Evolutionary conservation across 768 basidiomycete species (phyloP).

Genomic region (Cubamyces lactineus): DNA sequence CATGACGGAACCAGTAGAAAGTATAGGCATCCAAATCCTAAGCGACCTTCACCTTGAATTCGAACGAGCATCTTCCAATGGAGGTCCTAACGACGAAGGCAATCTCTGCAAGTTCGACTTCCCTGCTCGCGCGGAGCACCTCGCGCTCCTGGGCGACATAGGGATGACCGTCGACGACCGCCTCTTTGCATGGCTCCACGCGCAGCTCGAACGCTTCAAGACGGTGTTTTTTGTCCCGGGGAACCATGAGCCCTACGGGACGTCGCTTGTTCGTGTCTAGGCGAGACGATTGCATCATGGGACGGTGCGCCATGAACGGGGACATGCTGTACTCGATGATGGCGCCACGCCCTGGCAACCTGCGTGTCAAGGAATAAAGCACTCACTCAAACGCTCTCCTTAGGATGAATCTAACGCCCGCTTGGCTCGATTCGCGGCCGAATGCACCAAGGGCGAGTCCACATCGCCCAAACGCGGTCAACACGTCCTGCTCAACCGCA

Average conservation of each 20-base stretch:
- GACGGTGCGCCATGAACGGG: too few species aligned
- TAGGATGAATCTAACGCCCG: constrained; percentile 4
- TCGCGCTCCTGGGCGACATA: constrained; percentile 44
- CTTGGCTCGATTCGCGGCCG: not conserved
- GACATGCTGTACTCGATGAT: too few species aligned
- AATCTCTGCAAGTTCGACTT: constrained; percentile 33
- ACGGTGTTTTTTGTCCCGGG: constrained; percentile 40
- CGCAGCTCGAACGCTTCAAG: constrained; percentile 37
- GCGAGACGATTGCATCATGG: not conserved
- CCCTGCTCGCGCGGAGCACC: constrained; percentile 31
- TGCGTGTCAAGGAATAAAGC: too few species aligned
- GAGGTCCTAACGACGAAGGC: not conserved
- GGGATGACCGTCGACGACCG: constrained; percentile 37
- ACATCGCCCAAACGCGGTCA: constrained; percentile 16
- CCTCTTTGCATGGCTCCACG: constrained; percentile 39
- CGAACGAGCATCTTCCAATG: constrained; percentile 16
- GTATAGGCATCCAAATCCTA: constrained; percentile 30
- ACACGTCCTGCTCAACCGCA: constrained; percentile 40
- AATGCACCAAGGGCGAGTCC: not conserved
- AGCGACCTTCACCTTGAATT: constrained; percentile 40
- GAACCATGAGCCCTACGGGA: constrained; percentile 37
- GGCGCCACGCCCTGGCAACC: not conserved
- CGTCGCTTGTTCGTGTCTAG: constrained; percentile 11
- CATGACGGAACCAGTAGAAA: not conserved
- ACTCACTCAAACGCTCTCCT: not conserved